Evolutionary conservation across 495 filamentous ascomycete species (phyloP), one percentile per base, ranked within the genome.

Genomic region (Astrocystis sublimbata): DNA sequence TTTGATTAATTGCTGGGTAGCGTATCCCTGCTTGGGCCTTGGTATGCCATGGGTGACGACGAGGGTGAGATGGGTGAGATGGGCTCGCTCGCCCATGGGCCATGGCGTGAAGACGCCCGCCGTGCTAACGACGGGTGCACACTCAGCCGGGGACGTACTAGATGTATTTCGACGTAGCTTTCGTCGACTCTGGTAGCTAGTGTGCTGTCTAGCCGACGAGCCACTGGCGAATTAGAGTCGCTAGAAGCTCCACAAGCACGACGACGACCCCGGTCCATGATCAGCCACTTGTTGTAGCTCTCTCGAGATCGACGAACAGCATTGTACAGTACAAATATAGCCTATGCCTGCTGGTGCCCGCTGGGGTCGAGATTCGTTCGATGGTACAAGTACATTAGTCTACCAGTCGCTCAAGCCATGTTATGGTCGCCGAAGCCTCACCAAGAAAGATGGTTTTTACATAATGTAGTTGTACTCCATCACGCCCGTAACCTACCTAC

Each of bases 221-320:
- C 23, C 35, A 56, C 31, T 41, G 36, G 36, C 28, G 35, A 56
- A 36, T 56, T 7, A 30, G 17, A 42, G 36, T 23, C 31, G 10
- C 31, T 40, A 13, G 50, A 5, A 38, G 51, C 30, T 54, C 52
- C 52, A 56, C 52, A 41, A 42, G 36, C 52, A 28, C 40, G n/a
- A 41, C 40, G 38, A 43, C 54, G n/a, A n/a, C 52, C 52, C 52
- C 52, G 36, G 52, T 56, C 52, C 42, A 12, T 42, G 52, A 24
- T 56, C 35, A 56, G 52, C 52, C 52, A 42, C 52, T 55, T 19
- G 31, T 28, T 36, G 23, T 56, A 36, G 36, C 52, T 56, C 31
- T 42, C 52, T 42, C 15, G 35, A 21, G 35, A 56, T 56, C 52
- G 52, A 56, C 52, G 35, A 56, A 56, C 19, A 35, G 36, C 49